Base-by-base conservation (phyloP, 352 stramenopile genomes). In the Phytopythium cucurbitacearum region DNA sequence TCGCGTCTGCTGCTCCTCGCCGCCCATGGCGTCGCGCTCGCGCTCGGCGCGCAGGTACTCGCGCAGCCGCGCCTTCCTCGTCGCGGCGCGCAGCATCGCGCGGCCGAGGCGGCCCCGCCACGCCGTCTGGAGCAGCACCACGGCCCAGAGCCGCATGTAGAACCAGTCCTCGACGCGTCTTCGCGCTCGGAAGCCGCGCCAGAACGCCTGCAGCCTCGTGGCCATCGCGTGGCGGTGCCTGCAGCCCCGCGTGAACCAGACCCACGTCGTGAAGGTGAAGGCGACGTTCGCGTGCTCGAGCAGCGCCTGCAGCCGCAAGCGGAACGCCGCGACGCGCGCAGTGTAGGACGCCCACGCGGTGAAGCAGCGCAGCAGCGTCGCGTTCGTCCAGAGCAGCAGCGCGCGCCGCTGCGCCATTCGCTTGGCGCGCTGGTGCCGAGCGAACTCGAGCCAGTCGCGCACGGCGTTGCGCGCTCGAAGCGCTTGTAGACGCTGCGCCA, bases 11-110 rank as follows among this genome's bases (percentile, higher is more conserved):
- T 43, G 38, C 37, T 90, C 76, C 36, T 91, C 78, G 4, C 35
- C 50, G 9, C 69, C 67, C 60, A 91, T 76, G 1, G 56, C 62
- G 32, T 94, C 76, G n/a, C 64, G 59, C 39, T 90, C 80, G 33
- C 68, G 65, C 51, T 94, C 83, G 6, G 75, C 74, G 0, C 75
- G 73, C 7, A 91, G 34, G 55, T 89, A 94, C 46, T 90, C 83
- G 2, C 75, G 70, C 5, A 94, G 64, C 13, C 79, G 66, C 0
- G 67, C 63, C 56, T 88, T 86, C 7, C 80, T 68, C 12, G 64
- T 71, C 0, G 71, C 73, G 3, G 74, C 54, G 12, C 77, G 73
- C 58, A 90, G 49, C 8, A 94, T 61, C 2, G 69, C 58, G 35
- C 67, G 68, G 0, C 65, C 73, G n/a, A 94, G 56, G 1, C 80